Evolutionary conservation across 2,329 filamentous ascomycete genomes (phyloP), one percentile per base, ranked within the genome.

Genomic region (Neonectria faginata): DNA sequence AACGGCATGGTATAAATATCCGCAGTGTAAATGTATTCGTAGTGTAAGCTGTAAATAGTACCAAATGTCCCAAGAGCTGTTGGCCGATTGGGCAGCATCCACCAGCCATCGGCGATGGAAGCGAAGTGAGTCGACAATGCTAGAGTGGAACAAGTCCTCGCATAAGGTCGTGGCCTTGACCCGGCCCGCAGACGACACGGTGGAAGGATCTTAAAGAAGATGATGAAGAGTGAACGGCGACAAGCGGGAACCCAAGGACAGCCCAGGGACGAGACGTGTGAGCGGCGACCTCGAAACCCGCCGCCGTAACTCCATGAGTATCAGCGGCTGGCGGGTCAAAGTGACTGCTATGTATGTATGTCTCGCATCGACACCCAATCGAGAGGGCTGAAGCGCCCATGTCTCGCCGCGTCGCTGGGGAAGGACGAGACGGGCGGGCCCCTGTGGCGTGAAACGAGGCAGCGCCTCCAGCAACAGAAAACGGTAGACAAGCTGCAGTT

Each of bases 331-430:
- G 57, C 52, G 22, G 47, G 12, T 39, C 57, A 45, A 33, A 31
- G 27, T 41, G 39, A 33, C 25, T 25, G 25, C 25, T 25, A 25
- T 25, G 25, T 47, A 56, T 56, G 61, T 62, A 64, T 73, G 70
- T 73, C 70, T 71, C 65, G 60, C 55, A 50, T 67, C 66, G 58
- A 62, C 41, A 63, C 51, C 66, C 66, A 67, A 70, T 70, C 33
- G 44, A 64, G 48, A 51, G 44, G 42, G 50, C 33, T 44, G 58
- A 58, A 59, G 48, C 31, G 56, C 61, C 62, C 61, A 68, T 70
- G 56, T 58, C 54, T 62, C 45, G 61, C 57, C 48, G 48, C 31
- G 55, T 58, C 58, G 44, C 64, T 44, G 58, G 62, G 54, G 63
- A 64, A 44, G 60, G 59, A 67, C 54, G 47, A 58, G 59, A 64